Evolutionary conservation across 257 asterid genomes (phyloP), one percentile per base, ranked within the genome.

Genomic region (Henckelia pumila): DNA sequence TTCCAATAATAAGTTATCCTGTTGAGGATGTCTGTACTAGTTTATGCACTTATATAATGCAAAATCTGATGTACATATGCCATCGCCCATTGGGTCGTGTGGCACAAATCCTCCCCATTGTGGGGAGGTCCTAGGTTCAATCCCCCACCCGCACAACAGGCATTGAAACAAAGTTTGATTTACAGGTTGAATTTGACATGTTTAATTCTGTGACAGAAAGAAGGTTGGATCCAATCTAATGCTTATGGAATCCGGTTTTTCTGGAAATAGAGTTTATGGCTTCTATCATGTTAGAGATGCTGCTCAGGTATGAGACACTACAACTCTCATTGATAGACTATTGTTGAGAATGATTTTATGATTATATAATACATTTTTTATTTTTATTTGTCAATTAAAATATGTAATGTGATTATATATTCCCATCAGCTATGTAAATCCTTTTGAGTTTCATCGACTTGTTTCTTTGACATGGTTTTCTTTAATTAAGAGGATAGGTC

Each of bases 231-330:
- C 81, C 37, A 78, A 70, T 72, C 74, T 83, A 63, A 84, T 78
- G 70, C 73, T 70, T 67, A 74, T 22, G 20, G 89, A 78, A 63
- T 73, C 65, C 58, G 81, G 76, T 61, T 71, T 77, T 61, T 64
- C 79, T 64, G 79, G 75, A 75, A 81, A 78, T 19, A 79, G 64
- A 76, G 80, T 77, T 33, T 86, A 72, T 53, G 73, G 83, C 78
- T 89, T 84, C 82, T 88, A 84, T 71, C 98, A 89, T 75, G 68
- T 88, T 52, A 82, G 77, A 78, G 75, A 80, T 83, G 88, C 88
- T 77, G 78, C 91, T 75, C 95, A 86, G 98, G 96, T 92, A 85
- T 21, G 64, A 50, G 40, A 59, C 71, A 25, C 25, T 70, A n/a
- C 5, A 56, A 53, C 70, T 20, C 63, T 61, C 55, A 49, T 52